Percentiles rank a stretch among this genome's conserved stretches.
Evolutionary conservation across 2,329 filamentous ascomycete species (phyloP).

Genomic region (Cytospora leucostoma): DNA sequence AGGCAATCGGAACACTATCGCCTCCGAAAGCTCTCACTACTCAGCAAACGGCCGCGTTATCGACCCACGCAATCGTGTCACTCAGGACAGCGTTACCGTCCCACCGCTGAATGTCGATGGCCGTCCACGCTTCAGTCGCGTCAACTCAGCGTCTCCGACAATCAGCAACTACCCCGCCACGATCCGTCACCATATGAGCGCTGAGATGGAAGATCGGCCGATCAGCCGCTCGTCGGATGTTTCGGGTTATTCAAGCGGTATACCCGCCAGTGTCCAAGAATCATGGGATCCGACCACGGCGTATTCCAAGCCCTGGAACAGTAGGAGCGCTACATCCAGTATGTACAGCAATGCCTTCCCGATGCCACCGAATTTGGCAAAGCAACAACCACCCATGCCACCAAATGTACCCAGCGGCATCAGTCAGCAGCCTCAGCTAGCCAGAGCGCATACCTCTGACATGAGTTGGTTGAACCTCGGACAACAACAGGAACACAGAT

Average conservation of each 20-base stretch:
- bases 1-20: slow-evolving; percentile 52
- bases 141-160: slow-evolving; percentile 69
- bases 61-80: slow-evolving; percentile 45
- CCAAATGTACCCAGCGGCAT: slow-evolving; percentile 39
- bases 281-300: slow-evolving; percentile 52
- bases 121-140: slow-evolving; percentile 63
- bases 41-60: slow-evolving; percentile 40
- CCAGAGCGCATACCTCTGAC: slow-evolving; percentile 57
- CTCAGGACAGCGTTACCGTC: slow-evolving; percentile 68
- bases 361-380: slow-evolving; percentile 41
- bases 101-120: slow-evolving; percentile 67
- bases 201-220: slow-evolving; percentile 58
- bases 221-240: slow-evolving; percentile 50
- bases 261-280: slow-evolving; percentile 64
- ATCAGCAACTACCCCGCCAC: slow-evolving; percentile 60
- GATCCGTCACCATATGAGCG: slow-evolving; percentile 59
- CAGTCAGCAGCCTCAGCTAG: slow-evolving; percentile 53
- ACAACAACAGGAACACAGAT: slow-evolving; percentile 18
- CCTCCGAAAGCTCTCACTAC: slow-evolving; percentile 61
- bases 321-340: slow-evolving; percentile 53
- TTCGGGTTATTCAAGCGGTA: slow-evolving; percentile 63
- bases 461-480: slow-evolving; percentile 82
- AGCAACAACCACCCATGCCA: slow-evolving; percentile 33
- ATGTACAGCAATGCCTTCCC: slow-evolving; percentile 51
- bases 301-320: slow-evolving; percentile 48